Evolutionary conservation across 2,329 filamentous ascomycete genomes (phyloP), one percentile per base, ranked within the genome.

Genomic region (Ascochyta pisi): DNA sequence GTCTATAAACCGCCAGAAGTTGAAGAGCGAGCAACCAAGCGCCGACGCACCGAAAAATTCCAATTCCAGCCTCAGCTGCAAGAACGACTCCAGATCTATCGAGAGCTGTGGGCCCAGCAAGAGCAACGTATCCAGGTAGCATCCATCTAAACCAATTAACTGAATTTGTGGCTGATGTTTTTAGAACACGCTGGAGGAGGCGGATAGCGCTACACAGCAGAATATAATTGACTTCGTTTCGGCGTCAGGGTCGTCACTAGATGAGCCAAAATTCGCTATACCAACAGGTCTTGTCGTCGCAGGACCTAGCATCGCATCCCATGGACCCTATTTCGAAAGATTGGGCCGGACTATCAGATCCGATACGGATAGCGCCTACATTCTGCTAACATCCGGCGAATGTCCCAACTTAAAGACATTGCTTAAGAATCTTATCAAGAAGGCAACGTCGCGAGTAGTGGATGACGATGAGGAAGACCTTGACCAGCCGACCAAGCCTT

Each of bases 221-320:
- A 69, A 75, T 7, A 75, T 79, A 37, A 62, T 68, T 1, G 40
- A 66, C 6, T 82, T 81, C 57, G 65, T 81, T 24, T 69, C 74
- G 7, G 61, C 66, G 15, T 64, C 69, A 22, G 56, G 60, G 13
- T 34, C 57, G 42, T 62, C 58, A 43, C 45, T 61, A 56, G 60
- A 65, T 27, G 58, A 67, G 57, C 52, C 57, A 37, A 60, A 68
- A 40, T 77, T 79, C 43, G 84, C 83, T 69, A 83, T 91, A 35
- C 86, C 89, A 0, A 84, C 88, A 7, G 89, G 85, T 2, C 88
- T 94, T 63, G 86, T 94, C 63, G 84, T 91, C 55, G 90, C 89
- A 8, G 91, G 91, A 0, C 89, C 91, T 7, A 92, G 91, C 61
- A 89, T 92, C 64, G 87, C 89, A 33, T 89, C 89, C 1, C 89